These are phyloP conservation scores for Sphenostylis stenocarpa DNA, from an alignment of 306 rosid genomes.

Conservation along the genomic window DNA sequence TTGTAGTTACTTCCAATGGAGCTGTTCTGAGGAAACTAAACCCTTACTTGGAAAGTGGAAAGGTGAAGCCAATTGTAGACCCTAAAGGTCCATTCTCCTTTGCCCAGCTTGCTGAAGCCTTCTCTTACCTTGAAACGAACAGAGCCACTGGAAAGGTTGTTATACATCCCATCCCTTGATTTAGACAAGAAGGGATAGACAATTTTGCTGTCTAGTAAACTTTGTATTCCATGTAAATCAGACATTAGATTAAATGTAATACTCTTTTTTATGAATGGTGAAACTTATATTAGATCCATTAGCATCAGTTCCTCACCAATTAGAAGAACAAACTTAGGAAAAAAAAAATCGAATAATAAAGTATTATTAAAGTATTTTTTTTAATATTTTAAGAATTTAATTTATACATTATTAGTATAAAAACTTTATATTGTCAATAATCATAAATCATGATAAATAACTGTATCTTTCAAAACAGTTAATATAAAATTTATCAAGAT, in stretches of 20 bases:
- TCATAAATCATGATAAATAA: no score
- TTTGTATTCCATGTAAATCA: constrained; percentile 23
- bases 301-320: background rate
- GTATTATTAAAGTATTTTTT: no score
- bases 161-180: constrained; percentile 78
- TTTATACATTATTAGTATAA: no score
- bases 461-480: no score
- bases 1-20: constrained; percentile 88
- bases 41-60: constrained; percentile 84
- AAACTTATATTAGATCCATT: no score
- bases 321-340: no score
- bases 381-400: no score
- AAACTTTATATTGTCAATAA: no score
- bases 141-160: constrained; percentile 82
- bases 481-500: no score
- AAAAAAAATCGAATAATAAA: no score
- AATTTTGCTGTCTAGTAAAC: constrained; percentile 39
- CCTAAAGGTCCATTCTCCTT: constrained; percentile 84
- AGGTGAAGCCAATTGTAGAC: constrained; percentile 84
- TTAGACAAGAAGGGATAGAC: background rate
- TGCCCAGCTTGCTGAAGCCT: constrained; percentile 79
- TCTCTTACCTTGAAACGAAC: constrained; percentile 83
- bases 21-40: constrained; percentile 76
- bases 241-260: background rate
- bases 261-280: no score